phyloP scores from a whole-genome alignment of 75 land plant genomes.

The Picea glauca region DNA sequence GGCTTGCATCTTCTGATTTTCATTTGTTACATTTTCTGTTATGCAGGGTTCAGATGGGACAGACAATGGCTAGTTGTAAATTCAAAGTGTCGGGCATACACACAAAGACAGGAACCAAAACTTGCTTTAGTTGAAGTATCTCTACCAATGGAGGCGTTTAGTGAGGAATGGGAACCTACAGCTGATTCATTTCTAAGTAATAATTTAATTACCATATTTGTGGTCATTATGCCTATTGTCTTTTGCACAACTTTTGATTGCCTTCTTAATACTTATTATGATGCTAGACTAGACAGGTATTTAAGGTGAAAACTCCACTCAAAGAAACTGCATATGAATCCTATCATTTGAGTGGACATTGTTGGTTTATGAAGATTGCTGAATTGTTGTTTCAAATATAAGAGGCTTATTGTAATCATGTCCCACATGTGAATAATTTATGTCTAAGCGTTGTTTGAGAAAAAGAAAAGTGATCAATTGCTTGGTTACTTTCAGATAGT shows the following conservation, averaged over 20 bases:
- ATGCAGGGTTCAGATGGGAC: slow-evolving; percentile 92
- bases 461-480: background rate
- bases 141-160: slow-evolving; percentile 68
- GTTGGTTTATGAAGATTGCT: background rate
- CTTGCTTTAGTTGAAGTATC: slow-evolving; percentile 78
- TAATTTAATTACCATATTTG: slow-evolving; percentile 1
- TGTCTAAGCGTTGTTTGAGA: background rate
- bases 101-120: slow-evolving; percentile 81
- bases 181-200: slow-evolving; percentile 58
- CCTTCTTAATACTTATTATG: background rate
- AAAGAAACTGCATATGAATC: background rate
- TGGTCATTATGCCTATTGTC: background rate
- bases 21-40: background rate
- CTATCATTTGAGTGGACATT: background rate
- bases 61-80: slow-evolving; percentile 91
- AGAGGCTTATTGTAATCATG: background rate
- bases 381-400: background rate
- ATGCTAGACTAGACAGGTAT: background rate
- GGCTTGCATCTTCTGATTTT: too few relatives aligned
- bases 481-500: background rate
- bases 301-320: background rate
- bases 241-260: background rate
- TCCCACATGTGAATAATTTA: too few relatives aligned
- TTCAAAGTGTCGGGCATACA: slow-evolving; percentile 57
- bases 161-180: slow-evolving; percentile 48